Conservation (phyloP, 2,329 filamentous ascomycete genomes). For the Clarireedia monteithiana region DNA sequence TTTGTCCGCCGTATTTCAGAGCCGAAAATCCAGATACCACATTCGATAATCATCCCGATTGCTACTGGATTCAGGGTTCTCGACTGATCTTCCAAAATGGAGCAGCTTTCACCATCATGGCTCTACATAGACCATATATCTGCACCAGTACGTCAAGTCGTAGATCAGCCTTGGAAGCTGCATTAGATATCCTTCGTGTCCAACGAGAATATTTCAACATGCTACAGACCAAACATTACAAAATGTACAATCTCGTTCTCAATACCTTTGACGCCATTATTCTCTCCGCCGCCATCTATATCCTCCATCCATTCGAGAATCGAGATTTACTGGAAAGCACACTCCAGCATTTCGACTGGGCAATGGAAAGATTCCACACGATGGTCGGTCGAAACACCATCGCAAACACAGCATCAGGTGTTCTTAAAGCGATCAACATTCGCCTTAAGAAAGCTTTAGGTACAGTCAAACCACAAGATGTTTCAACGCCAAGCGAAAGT, state of each 20-base stretch:
- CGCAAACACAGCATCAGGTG: constrained; percentile 45
- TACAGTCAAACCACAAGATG: neutral
- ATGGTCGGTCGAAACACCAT: constrained; percentile 47
- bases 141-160: constrained; percentile 48
- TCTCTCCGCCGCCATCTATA: constrained; percentile 52
- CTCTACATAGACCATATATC: constrained; percentile 54
- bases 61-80: constrained; percentile 44
- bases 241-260: constrained; percentile 49
- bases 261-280: constrained; percentile 58
- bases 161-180: constrained; percentile 47
- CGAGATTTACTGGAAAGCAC: constrained; percentile 38
- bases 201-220: constrained; percentile 44
- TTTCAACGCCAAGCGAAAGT: constrained; percentile 3
- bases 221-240: constrained; percentile 44
- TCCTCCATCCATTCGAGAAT: constrained; percentile 51
- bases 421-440: constrained; percentile 46
- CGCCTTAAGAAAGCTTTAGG: constrained; percentile 41
- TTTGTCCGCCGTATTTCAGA: constrained; percentile 46
- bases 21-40: constrained; percentile 47
- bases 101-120: constrained; percentile 46
- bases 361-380: constrained; percentile 48
- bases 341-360: constrained; percentile 51
- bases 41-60: constrained; percentile 47
- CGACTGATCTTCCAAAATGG: constrained; percentile 40
- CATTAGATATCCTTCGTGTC: constrained; percentile 45